Evolutionary conservation across 129 eudicot species (phyloP).

Genomic region (Escallonia herrerae): DNA sequence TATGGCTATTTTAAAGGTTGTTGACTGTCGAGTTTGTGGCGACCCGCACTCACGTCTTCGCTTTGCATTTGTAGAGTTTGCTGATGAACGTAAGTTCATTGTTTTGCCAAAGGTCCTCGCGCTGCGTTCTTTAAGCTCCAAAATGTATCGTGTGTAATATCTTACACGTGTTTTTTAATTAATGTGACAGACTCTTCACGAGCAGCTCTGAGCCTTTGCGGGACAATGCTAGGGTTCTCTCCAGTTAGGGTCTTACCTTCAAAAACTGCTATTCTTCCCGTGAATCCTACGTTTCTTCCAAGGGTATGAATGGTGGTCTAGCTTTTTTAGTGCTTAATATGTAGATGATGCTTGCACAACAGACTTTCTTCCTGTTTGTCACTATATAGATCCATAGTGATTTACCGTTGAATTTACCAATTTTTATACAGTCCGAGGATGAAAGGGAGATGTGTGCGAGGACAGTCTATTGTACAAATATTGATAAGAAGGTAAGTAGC

Average conservation of each 20-base stretch:
- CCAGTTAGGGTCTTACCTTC: slow-evolving; percentile 88
- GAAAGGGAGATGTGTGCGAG: slow-evolving; percentile 97
- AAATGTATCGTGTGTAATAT: background rate
- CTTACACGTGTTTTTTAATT: slow-evolving; percentile 7
- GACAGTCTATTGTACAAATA: slow-evolving; percentile 97
- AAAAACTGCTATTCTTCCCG: slow-evolving; percentile 97
- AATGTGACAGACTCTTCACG: slow-evolving; percentile 69
- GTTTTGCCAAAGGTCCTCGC: background rate
- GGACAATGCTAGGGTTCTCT: slow-evolving; percentile 72
- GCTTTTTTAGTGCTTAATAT: background rate
- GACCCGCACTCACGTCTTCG: slow-evolving; percentile 99
- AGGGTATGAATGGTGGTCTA: slow-evolving; percentile 42
- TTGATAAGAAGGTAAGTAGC: slow-evolving; percentile 76
- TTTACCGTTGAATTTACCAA: background rate
- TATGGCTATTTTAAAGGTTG: slow-evolving; percentile 54
- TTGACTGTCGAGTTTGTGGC: slow-evolving; percentile 93
- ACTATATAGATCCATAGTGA: slow-evolving; percentile 2
- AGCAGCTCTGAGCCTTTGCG: slow-evolving; percentile 75
- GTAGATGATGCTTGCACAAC: background rate
- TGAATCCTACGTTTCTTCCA: slow-evolving; percentile 96
- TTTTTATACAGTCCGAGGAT: slow-evolving; percentile 70
- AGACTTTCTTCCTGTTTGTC: background rate
- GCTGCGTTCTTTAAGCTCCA: background rate
- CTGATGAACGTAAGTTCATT: slow-evolving; percentile 69
- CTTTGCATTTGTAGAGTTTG: slow-evolving; percentile 96